Base-by-base conservation (phyloP, 352 stramenopile species). In the Phytophthora meadii region DNA sequence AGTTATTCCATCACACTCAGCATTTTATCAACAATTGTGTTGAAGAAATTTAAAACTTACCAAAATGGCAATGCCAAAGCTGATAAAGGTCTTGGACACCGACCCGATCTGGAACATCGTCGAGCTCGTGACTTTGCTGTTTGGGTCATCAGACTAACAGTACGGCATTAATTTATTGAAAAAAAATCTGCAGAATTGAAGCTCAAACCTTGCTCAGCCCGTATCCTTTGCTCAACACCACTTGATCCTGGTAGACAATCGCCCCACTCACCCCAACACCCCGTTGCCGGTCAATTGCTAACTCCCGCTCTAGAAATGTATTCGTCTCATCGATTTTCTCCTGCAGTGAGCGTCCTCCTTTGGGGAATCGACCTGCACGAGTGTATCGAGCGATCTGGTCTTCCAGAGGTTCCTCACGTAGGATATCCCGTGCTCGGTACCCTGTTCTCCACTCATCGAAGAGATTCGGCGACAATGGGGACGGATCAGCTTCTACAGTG, bases 31-130 rank as follows among this genome's bases (percentile, higher is more conserved):
- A n/a, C n/a, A 15, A 19, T 42, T 42, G 14, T 11, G 2, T 17
- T 4, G 1, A 42, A 45, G 25, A 27, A 11, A 37, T 19, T 40
- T n/a, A 32, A 45, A 42, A 11, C 52, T 28, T 39, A 85, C 77
- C 28, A 86, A 37, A 30, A 76, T 82, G 17, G 70, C 74, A 34
- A 83, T 59, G 2, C 69, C 75, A 4, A 83, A 63, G 14, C 74
- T 72, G 27, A 91, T 71, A 41, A 91, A 87, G 14, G 80, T 89
- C 68, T 91, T 91, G 6, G 72, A 77, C 17, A 91, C 72, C 1
- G 82, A 91, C 6, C 82, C 82, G 47, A 91, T 87, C 67, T 91
- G 76, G 56, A 91, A 91, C 53, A 88, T 57, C n/a, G 76, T 77
- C 11, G 75, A 66, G 27, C 54, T 65, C 1, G 77, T 77, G 27